Evolutionary conservation across 768 basidiomycete species (phyloP).

Genomic region (Ramaria rubella): DNA sequence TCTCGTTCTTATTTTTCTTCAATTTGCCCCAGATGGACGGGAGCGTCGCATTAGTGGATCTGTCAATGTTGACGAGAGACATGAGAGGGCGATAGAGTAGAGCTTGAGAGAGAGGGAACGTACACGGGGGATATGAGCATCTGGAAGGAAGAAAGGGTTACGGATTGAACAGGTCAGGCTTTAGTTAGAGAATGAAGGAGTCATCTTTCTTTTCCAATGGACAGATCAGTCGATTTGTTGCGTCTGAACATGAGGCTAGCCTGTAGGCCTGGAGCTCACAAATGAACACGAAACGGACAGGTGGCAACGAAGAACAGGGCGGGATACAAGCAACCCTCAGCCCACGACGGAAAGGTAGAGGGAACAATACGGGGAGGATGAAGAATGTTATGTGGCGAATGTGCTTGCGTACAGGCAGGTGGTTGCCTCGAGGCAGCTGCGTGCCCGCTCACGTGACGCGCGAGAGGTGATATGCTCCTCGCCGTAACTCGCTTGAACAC

Average conservation of each 20-base stretch:
- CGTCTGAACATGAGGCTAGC: slow-evolving; percentile 12
- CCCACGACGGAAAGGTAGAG: background rate
- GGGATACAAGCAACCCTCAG: background rate
- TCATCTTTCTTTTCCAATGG: slow-evolving; percentile 6
- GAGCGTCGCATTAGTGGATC: slow-evolving; percentile 54
- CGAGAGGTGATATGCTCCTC: slow-evolving; percentile 1
- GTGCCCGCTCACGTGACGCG: slow-evolving; percentile 4
- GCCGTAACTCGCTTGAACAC: slow-evolving; percentile 8
- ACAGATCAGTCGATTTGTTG: slow-evolving; percentile 10
- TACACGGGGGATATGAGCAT: slow-evolving; percentile 85
- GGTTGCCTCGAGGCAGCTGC: slow-evolving; percentile 9
- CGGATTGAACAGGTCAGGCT: slow-evolving; percentile 8
- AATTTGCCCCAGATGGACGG: slow-evolving; percentile 54
- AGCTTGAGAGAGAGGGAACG: slow-evolving; percentile 20
- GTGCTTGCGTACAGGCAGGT: background rate
- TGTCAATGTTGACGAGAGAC: slow-evolving; percentile 34
- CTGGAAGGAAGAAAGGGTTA: slow-evolving; percentile 9
- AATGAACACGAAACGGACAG: slow-evolving; percentile 1
- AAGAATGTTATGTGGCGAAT: background rate
- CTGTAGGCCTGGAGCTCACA: slow-evolving; percentile 11
- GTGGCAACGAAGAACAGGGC: background rate
- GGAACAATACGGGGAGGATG: background rate
- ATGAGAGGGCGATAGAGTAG: slow-evolving; percentile 30
- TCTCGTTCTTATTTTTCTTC: slow-evolving; percentile 46
- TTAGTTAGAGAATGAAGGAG: slow-evolving; percentile 6